phyloP scores from a whole-genome alignment of 2,329 filamentous ascomycete genomes.

The Onygenales sp. region DNA sequence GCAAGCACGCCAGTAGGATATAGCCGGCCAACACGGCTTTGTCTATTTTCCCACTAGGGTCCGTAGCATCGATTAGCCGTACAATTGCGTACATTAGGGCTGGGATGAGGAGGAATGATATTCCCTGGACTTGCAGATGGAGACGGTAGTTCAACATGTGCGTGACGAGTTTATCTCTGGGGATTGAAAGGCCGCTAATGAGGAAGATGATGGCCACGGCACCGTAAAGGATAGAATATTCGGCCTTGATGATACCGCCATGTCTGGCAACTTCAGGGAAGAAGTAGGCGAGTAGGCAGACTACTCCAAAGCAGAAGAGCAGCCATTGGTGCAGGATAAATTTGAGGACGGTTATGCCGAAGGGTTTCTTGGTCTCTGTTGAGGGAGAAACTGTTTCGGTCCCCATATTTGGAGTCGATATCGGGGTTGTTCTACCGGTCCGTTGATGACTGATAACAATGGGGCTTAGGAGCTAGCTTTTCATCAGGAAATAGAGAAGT shows the following conservation, averaged over 20 bases:
- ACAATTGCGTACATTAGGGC: slow-evolving; percentile 50
- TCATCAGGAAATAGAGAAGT: too few relatives aligned
- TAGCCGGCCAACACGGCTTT: slow-evolving; percentile 58
- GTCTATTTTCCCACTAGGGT: slow-evolving; percentile 43
- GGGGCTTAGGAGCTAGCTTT: too few relatives aligned
- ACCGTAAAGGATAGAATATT: slow-evolving; percentile 52
- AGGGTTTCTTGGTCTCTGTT: not conserved
- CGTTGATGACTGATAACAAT: not conserved
- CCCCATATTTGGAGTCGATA: not conserved
- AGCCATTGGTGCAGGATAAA: slow-evolving; percentile 51
- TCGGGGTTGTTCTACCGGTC: too few relatives aligned
- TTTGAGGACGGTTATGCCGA: not conserved
- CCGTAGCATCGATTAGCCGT: slow-evolving; percentile 41
- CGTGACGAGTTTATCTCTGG: slow-evolving; percentile 49
- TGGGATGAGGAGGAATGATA: slow-evolving; percentile 58
- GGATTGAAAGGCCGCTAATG: slow-evolving; percentile 60
- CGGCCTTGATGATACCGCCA: slow-evolving; percentile 29
- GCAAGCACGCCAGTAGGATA: slow-evolving; percentile 57
- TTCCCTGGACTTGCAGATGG: slow-evolving; percentile 57
- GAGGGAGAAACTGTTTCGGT: not conserved
- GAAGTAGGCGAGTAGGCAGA: slow-evolving; percentile 45
- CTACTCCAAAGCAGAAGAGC: slow-evolving; percentile 50
- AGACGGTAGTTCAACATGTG: slow-evolving; percentile 60
- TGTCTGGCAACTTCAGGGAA: slow-evolving; percentile 43
- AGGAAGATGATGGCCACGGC: slow-evolving; percentile 62